Percentiles rank a stretch among this genome's conserved stretches.
Evolutionary conservation across 441 rosid genomes (phyloP).

Genomic region (Gossypium laxum): DNA sequence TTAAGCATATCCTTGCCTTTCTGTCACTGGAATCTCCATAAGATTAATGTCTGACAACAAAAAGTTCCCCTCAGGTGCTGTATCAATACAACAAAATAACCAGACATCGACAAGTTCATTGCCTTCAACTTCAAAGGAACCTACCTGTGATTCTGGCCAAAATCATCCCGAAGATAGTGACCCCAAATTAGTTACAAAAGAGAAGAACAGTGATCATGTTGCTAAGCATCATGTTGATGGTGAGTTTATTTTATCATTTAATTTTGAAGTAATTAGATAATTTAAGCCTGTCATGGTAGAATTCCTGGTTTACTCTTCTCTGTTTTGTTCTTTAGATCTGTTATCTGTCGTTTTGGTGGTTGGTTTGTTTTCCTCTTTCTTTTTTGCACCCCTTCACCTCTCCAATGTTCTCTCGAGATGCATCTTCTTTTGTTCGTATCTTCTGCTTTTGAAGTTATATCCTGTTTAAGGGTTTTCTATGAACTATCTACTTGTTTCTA

Average conservation of each 20-base stretch:
- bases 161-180: constrained; percentile 20
- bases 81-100: constrained; percentile 10
- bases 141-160: constrained; percentile 10
- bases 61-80: constrained; percentile 16
- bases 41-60: not conserved
- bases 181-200: constrained; percentile 19
- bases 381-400: not conserved
- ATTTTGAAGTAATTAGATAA: not conserved
- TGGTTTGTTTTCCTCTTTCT: not conserved
- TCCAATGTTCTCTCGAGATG: not conserved
- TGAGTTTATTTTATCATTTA: constrained; percentile 17
- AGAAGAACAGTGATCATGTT: constrained; percentile 19
- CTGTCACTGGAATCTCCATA: not conserved
- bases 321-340: not conserved
- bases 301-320: not conserved
- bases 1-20: not conserved
- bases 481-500: not conserved
- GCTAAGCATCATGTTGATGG: constrained; percentile 23
- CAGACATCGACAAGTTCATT: constrained; percentile 11
- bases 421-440: not conserved
- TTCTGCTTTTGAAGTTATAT: not conserved
- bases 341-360: not conserved
- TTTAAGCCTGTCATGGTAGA: not conserved
- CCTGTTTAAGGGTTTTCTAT: not conserved
- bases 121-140: constrained; percentile 19